A percentile compares a stretch with the other conserved stretches of the same genome.
Evolutionary conservation across 768 basidiomycete genomes (phyloP).

Genomic region (Amanita fuliginea): DNA sequence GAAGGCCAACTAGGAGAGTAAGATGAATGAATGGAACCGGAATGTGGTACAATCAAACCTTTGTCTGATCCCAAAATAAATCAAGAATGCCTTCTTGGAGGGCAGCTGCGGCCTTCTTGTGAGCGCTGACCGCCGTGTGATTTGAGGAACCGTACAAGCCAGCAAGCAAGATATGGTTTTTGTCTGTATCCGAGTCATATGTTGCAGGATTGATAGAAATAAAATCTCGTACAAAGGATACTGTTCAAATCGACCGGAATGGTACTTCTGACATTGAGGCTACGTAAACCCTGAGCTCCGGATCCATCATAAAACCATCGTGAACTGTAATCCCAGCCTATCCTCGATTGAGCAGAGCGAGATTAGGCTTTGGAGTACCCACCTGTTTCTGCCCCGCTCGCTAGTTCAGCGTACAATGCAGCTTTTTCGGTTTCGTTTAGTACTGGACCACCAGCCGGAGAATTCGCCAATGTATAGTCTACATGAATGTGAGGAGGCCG

Average conservation of each 20-base stretch:
- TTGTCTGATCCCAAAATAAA: constrained; percentile 72
- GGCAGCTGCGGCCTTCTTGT: constrained; percentile 42
- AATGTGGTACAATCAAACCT: constrained; percentile 20
- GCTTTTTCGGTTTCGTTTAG: constrained; percentile 50
- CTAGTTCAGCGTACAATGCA: constrained; percentile 77
- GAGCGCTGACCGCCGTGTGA: constrained; percentile 29
- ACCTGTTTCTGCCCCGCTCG: constrained; percentile 79
- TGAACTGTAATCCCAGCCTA: constrained; percentile 43
- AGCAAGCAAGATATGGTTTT: constrained; percentile 49
- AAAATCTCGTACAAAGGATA: constrained; percentile 55
- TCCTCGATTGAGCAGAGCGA: not conserved
- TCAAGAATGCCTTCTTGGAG: constrained; percentile 71
- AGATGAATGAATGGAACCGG: not conserved
- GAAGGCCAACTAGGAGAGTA: constrained; percentile 48
- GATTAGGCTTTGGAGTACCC: constrained; percentile 10
- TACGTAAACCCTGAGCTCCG: constrained; percentile 46
- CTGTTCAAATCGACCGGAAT: constrained; percentile 77
- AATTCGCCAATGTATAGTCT: constrained; percentile 77
- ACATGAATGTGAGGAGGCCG: constrained; percentile 6
- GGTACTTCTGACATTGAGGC: constrained; percentile 58
- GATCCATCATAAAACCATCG: constrained; percentile 31
- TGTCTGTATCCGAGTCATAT: constrained; percentile 30
- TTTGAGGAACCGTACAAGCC: constrained; percentile 45
- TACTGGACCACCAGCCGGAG: constrained; percentile 38
- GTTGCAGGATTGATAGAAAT: too few species aligned